Percentiles rank a stretch among this genome's conserved stretches.
phyloP scores from a whole-genome alignment of 1,139 yeast species.

The Protomyces gravidus region DNA sequence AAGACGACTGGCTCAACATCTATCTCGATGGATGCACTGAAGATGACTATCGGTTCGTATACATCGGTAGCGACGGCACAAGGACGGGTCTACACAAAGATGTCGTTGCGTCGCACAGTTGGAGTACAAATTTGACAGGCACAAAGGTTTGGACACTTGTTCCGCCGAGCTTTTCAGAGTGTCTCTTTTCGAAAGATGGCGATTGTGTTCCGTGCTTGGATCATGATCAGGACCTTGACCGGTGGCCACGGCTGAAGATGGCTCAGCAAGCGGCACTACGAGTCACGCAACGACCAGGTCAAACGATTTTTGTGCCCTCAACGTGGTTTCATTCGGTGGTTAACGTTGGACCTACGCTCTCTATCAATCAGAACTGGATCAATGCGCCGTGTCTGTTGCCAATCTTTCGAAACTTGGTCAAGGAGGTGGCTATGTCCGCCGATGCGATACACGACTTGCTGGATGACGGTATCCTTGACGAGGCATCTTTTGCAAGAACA shows the following conservation, averaged over 20 bases:
- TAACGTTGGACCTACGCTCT: conserved; percentile 24
- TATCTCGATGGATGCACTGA: conserved; percentile 3
- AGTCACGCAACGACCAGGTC: conserved; percentile 26
- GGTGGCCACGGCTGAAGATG: conserved; percentile 4
- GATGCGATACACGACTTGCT: conserved; percentile 10
- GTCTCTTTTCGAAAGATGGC: conserved; percentile 3
- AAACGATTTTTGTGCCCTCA: conserved; percentile 31
- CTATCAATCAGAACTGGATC: conserved; percentile 31
- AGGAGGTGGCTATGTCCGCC: conserved; percentile 12
- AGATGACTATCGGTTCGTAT: conserved; percentile 29
- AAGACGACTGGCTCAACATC: conserved; percentile 29
- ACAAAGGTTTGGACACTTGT: conserved; percentile 29
- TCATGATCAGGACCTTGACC: conserved; percentile 5
- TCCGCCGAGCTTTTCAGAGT: conserved; percentile 7
- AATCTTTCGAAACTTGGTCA: conserved; percentile 10
- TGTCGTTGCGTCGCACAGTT: conserved; percentile 28
- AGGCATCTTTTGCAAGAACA: conserved; percentile 3
- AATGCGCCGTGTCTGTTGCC: conserved; percentile 21
- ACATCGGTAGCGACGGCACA: conserved; percentile 25
- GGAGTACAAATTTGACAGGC: conserved; percentile 28
- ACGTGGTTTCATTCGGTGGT: conserved; percentile 30
- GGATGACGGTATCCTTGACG: conserved; percentile 14
- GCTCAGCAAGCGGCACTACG: conserved; percentile 13
- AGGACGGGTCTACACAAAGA: conserved; percentile 28
- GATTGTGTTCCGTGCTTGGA: conserved; percentile 10